Evolutionary conservation across 352 stramenopile genomes (phyloP), one percentile per base, ranked within the genome.

Genomic region (Salisapilia sapeloensis): DNA sequence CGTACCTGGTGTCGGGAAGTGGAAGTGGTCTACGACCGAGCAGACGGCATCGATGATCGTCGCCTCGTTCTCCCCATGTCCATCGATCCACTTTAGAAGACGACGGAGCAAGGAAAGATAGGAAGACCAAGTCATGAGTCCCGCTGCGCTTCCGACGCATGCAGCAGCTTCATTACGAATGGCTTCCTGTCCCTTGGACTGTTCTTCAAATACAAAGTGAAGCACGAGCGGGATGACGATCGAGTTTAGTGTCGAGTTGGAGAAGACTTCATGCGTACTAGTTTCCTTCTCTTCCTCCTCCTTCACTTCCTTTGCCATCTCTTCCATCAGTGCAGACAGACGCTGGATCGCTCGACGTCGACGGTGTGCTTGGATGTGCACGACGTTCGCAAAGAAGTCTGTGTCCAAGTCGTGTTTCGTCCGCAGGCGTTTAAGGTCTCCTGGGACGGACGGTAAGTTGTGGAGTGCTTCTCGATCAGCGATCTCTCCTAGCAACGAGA

Each of bases 311-410:
- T 21, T 44, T 42, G 60, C 60, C 66, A 89, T 85, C 10, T 67
- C 44, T 17, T 62, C 52, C 55, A 98, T 81, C n/a, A 85, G 38
- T 35, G 64, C 78, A 24, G 81, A 72, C 1, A 98, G 62, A 33
- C 83, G 65, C 38, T 86, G 65, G 17, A 99, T 64, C 12, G 92
- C 93, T 33, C 85, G 75, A 8, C 78, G 66, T 51, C 92, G 85
- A 32, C 94, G 77, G 50, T 99, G 95, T 29, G 94, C 61, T 54
- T 99, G 95, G 26, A 99, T 96, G 62, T 99, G 95, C 22, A 84
- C 96, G 25, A 98, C 72, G 53, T 98, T 98, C 45, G 95, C 82
- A 61, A 99, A 99, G 45, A 99, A 98, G 54, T 99, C 94, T 6
- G 93, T 72, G 44, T 99, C 83, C 7, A 77, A 60, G 42, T 96